These are phyloP conservation scores for Paecilomyces dactylethromorphus DNA, from an alignment of 2,329 filamentous ascomycete species.

Conservation along the genomic window DNA sequence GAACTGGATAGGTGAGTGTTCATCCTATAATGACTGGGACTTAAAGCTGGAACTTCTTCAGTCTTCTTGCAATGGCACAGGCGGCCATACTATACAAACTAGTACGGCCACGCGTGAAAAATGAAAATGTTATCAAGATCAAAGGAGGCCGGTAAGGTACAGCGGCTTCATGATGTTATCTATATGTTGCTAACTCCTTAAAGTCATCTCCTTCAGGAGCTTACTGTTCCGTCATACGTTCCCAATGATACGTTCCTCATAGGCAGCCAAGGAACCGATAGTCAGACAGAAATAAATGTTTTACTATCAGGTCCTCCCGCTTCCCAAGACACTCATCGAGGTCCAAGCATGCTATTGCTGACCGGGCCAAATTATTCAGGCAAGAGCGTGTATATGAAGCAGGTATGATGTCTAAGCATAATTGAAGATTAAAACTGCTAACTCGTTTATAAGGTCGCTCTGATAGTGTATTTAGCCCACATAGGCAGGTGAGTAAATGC, in stretches of 20 bases:
- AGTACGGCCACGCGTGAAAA: slow-evolving; percentile 61
- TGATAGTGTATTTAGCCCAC: slow-evolving; percentile 89
- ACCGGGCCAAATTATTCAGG: slow-evolving; percentile 96
- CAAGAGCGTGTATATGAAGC: slow-evolving; percentile 93
- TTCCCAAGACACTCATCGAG: slow-evolving; percentile 8
- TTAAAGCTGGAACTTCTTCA: slow-evolving; percentile 26
- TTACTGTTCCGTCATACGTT: slow-evolving; percentile 72
- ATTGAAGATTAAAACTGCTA: neutral
- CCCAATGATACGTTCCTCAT: slow-evolving; percentile 69
- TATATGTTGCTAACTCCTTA: slow-evolving; percentile 7
- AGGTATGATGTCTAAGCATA: slow-evolving; percentile 35
- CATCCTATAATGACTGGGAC: neutral
- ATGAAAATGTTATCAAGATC: slow-evolving; percentile 65
- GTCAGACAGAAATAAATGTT: neutral
- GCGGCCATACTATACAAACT: slow-evolving; percentile 72
- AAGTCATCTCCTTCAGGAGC: slow-evolving; percentile 77
- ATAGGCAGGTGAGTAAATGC: slow-evolving; percentile 52
- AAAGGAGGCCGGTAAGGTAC: slow-evolving; percentile 59
- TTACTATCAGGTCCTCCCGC: neutral
- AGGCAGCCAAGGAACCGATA: slow-evolving; percentile 43
- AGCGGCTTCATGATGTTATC: neutral
- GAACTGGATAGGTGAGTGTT: slow-evolving; percentile 64
- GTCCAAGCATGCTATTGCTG: slow-evolving; percentile 67
- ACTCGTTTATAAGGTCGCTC: slow-evolving; percentile 48
- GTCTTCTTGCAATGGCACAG: slow-evolving; percentile 70